Percentiles rank a stretch among this genome's conserved stretches.
Conservation (phyloP, 345 rosid genomes). For the Ceriops decandra region DNA sequence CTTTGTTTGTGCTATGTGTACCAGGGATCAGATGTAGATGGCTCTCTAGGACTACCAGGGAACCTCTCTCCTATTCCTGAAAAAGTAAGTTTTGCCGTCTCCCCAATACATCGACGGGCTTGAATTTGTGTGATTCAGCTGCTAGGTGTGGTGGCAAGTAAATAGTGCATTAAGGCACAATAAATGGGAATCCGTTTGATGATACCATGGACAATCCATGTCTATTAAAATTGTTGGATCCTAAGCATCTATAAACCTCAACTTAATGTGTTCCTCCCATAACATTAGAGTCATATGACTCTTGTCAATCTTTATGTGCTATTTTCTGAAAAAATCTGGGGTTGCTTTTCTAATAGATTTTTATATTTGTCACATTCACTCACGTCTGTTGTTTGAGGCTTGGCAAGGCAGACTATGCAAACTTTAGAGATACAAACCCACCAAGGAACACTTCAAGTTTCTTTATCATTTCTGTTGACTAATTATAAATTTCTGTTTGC, state of each 20-base stretch:
- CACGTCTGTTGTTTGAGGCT: neutral
- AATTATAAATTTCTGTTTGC: neutral
- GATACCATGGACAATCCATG: neutral
- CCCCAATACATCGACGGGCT: neutral
- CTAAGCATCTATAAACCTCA: too few species aligned
- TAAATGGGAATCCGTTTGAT: neutral
- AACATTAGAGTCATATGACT: too few species aligned
- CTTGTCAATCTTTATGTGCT: too few species aligned
- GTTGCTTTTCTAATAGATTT: too few species aligned
- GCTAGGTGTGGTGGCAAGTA: neutral
- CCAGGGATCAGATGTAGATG: constrained; percentile 34
- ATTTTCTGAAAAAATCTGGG: too few species aligned
- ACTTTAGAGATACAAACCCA: neutral
- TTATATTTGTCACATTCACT: too few species aligned
- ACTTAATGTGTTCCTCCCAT: too few species aligned
- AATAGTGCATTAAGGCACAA: neutral
- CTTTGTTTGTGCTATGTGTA: constrained; percentile 6
- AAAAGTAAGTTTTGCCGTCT: constrained; percentile 31
- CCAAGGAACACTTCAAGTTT: neutral
- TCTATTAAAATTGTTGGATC: too few species aligned
- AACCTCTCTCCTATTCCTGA: constrained; percentile 28
- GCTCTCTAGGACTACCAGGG: constrained; percentile 10
- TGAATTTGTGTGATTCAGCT: neutral
- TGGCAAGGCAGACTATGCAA: neutral
- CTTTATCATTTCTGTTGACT: neutral